Evolutionary conservation across 768 basidiomycete genomes (phyloP).

Genomic region (Mycena sanguinolenta): DNA sequence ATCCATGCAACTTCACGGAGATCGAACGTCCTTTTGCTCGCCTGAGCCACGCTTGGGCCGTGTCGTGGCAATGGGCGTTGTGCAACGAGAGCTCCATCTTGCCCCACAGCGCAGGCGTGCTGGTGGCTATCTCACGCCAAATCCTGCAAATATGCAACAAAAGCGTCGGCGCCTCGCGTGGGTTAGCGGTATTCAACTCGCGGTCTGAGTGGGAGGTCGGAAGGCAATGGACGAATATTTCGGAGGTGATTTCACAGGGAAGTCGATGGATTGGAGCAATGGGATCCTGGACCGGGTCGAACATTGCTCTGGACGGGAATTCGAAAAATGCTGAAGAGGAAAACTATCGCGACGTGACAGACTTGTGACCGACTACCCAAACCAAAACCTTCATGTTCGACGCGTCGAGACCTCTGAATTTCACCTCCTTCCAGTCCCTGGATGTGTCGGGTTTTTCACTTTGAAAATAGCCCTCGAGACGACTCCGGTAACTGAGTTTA

Average conservation of each 20-base stretch:
- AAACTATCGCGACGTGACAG: too few relatives aligned
- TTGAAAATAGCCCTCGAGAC: too few relatives aligned
- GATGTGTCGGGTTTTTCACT: too few relatives aligned
- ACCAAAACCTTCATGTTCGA: too few relatives aligned
- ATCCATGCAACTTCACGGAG: not conserved
- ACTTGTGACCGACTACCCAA: too few relatives aligned
- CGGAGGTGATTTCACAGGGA: constrained; percentile 11
- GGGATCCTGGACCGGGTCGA: not conserved
- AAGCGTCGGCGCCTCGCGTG: not conserved
- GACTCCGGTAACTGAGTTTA: too few relatives aligned
- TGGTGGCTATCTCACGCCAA: too few relatives aligned
- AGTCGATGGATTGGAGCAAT: not conserved
- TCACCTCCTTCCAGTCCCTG: too few relatives aligned
- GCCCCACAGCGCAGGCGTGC: not conserved
- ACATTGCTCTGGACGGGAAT: too few relatives aligned
- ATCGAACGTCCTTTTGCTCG: not conserved
- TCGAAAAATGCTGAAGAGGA: too few relatives aligned
- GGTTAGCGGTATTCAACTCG: not conserved
- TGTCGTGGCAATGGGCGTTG: not conserved
- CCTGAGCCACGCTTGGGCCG: not conserved
- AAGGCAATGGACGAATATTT: constrained; percentile 4
- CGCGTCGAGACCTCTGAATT: too few relatives aligned
- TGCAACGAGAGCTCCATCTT: not conserved
- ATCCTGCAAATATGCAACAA: not conserved
- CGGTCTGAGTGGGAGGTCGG: not conserved